These are phyloP conservation scores for Monilinia polystroma DNA, from an alignment of 2,329 filamentous ascomycete genomes.

Conservation along the genomic window DNA sequence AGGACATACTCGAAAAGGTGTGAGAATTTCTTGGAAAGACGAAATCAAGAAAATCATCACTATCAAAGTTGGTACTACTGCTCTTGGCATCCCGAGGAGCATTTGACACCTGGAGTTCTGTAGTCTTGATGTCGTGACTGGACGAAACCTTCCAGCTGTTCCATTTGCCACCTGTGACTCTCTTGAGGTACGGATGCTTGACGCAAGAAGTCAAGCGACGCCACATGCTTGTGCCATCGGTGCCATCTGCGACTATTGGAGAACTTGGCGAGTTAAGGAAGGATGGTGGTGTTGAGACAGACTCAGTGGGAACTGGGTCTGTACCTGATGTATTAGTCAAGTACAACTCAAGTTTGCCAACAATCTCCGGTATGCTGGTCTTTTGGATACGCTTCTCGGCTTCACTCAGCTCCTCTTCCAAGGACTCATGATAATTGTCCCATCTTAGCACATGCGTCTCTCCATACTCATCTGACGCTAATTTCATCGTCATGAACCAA, in stretches of 20 bases:
- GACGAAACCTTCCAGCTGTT: slow-evolving; percentile 55
- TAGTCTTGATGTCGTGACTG: slow-evolving; percentile 47
- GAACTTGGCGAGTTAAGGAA: slow-evolving; percentile 2
- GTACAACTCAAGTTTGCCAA: slow-evolving; percentile 35
- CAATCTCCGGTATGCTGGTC: slow-evolving; percentile 39
- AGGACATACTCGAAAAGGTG: slow-evolving; percentile 43
- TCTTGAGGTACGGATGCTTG: slow-evolving; percentile 46
- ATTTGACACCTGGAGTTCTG: slow-evolving; percentile 2
- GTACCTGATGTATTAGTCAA: slow-evolving; percentile 3
- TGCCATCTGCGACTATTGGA: slow-evolving; percentile 28
- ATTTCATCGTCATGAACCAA: slow-evolving; percentile 48
- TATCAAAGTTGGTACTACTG: slow-evolving; percentile 43
- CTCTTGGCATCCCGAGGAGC: slow-evolving; percentile 17
- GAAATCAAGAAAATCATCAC: slow-evolving; percentile 50
- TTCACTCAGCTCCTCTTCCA: slow-evolving; percentile 48
- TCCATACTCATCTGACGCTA: slow-evolving; percentile 34
- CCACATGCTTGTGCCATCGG: slow-evolving; percentile 48
- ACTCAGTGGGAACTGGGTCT: neutral
- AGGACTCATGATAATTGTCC: slow-evolving; percentile 56
- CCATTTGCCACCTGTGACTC: slow-evolving; percentile 47
- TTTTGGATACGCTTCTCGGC: slow-evolving; percentile 49
- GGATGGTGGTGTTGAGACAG: neutral
- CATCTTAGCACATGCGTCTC: slow-evolving; percentile 50
- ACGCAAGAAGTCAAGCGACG: slow-evolving; percentile 51
- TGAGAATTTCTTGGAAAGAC: slow-evolving; percentile 46